Evolutionary conservation across 495 filamentous ascomycete genomes (phyloP).

Genomic region (Penicillium nucicola): DNA sequence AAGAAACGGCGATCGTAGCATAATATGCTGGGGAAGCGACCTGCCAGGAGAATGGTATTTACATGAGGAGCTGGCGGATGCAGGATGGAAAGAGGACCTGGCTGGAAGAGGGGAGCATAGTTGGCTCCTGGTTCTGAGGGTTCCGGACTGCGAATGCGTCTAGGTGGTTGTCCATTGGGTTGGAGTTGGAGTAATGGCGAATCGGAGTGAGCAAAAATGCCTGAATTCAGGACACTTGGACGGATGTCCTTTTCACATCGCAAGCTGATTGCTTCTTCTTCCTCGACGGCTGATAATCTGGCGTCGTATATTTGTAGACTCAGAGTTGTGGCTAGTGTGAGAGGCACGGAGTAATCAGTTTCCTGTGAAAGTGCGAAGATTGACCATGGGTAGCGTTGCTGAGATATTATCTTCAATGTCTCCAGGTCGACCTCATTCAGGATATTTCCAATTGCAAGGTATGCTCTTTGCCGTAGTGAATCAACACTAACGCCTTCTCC

Average conservation of each 20-base stretch:
- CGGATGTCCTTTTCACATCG: constrained; percentile 36
- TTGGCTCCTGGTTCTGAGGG: constrained; percentile 40
- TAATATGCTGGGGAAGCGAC: constrained; percentile 85
- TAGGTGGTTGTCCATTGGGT: constrained; percentile 37
- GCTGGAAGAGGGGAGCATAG: constrained; percentile 75
- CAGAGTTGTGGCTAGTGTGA: constrained; percentile 82
- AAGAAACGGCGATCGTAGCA: constrained; percentile 88
- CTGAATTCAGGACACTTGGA: constrained; percentile 25
- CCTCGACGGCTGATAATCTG: constrained; percentile 45
- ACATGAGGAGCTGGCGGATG: constrained; percentile 60
- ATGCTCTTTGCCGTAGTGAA: constrained; percentile 64
- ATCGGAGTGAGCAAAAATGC: constrained; percentile 36
- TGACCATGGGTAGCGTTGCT: constrained; percentile 74
- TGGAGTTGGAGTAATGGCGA: constrained; percentile 39
- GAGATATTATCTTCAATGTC: constrained; percentile 67
- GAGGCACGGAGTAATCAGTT: constrained; percentile 60
- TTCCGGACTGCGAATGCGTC: constrained; percentile 41
- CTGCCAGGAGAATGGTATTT: constrained; percentile 59
- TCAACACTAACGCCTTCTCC: constrained; percentile 85
- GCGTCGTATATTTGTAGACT: constrained; percentile 85
- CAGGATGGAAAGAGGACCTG: constrained; percentile 77
- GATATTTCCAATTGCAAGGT: constrained; percentile 70
- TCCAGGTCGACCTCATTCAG: constrained; percentile 83
- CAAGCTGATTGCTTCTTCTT: constrained; percentile 40
- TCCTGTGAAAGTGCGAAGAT: constrained; percentile 82